Percentiles rank a stretch among this genome's conserved stretches.
Evolutionary conservation across 345 rosid species (phyloP).

Genomic region (Bruguiera sexangula): DNA sequence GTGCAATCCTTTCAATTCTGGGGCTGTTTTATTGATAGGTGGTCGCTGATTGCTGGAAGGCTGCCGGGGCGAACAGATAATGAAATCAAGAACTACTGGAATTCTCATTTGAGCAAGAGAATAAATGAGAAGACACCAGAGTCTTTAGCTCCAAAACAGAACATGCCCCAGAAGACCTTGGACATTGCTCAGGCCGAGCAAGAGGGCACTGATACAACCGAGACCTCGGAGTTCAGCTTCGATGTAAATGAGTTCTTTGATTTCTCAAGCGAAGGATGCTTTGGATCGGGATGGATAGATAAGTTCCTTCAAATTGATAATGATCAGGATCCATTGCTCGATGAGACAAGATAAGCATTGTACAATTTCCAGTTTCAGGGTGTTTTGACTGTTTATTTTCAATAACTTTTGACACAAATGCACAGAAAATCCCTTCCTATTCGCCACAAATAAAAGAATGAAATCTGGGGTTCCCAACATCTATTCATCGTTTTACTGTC

Average conservation of each 20-base stretch:
- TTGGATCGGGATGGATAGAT: conserved; percentile 45
- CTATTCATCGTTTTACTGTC: too few species aligned
- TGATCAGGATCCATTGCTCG: conserved; percentile 27
- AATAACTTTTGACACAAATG: too few species aligned
- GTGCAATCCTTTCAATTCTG: too few species aligned
- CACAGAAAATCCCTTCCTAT: too few species aligned
- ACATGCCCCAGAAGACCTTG: not conserved
- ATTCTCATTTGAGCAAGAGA: conserved; percentile 65
- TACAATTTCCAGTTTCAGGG: too few species aligned
- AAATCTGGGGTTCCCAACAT: too few species aligned
- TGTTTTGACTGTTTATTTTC: too few species aligned
- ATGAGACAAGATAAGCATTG: conserved; percentile 16
- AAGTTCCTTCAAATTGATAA: conserved; percentile 41
- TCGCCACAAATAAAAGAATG: too few species aligned
- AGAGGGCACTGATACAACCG: not conserved
- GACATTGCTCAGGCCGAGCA: not conserved
- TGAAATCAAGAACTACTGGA: conserved; percentile 70
- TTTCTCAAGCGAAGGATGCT: conserved; percentile 35
- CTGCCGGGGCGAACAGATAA: conserved; percentile 71
- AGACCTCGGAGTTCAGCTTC: conserved; percentile 16
- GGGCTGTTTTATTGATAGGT: conserved; percentile 24
- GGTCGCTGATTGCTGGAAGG: conserved; percentile 70
- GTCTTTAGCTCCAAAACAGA: not conserved
- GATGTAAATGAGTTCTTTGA: conserved; percentile 37
- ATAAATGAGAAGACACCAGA: conserved; percentile 21